Base-by-base conservation (phyloP, 2,329 filamentous ascomycete species). In the Acrocalymma vagum region DNA sequence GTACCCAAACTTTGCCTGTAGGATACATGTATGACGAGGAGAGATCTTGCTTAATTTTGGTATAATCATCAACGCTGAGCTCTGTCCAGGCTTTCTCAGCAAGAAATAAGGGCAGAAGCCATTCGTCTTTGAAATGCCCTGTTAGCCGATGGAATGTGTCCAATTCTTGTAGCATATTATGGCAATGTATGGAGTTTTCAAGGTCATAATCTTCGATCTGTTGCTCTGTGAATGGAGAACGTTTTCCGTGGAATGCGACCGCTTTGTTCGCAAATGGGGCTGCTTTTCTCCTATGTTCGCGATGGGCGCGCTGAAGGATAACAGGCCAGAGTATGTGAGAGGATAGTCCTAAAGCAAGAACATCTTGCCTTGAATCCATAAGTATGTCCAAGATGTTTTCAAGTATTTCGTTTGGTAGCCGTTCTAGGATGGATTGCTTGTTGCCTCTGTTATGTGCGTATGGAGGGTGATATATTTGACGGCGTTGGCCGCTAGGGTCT, bases 401-500 rank as follows among this genome's bases (percentile, higher is more conserved):
- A 4, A 49, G 31, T 11, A 45, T 30, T 13, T 54, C 47, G 24
- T 45, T 54, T 7, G 51, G 51, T 7, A 54, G 37, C 6, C 31
- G 26, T 29, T 49, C 42, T 24, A 46, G 28, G 4, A 27, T 22
- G n/a, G n/a, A n/a, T n/a, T n/a, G n/a, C n/a, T n/a, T n/a, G n/a
- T n/a, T n/a, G n/a, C n/a, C n/a, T n/a, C n/a, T n/a, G n/a, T n/a
- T n/a, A n/a, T n/a, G n/a, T n/a, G n/a, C n/a, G 13, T 20, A n/a
- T 8, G 25, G 25, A 9, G 38, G 31, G 22, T 22, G 9, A 13
- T 29, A 35, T 13, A 13, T 5, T 21, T 25, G 25, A 26, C 25
- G 8, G n/a, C 26, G 14, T 11, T 17, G 9, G 3, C 8, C 20
- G 13, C 17, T 21, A 10, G 15, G 27, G 5, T 5, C 14, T 2